Evolutionary conservation across 2,329 filamentous ascomycete genomes (phyloP).

Genomic region (Ophiognomonia clavigignenti-juglandacearum): DNA sequence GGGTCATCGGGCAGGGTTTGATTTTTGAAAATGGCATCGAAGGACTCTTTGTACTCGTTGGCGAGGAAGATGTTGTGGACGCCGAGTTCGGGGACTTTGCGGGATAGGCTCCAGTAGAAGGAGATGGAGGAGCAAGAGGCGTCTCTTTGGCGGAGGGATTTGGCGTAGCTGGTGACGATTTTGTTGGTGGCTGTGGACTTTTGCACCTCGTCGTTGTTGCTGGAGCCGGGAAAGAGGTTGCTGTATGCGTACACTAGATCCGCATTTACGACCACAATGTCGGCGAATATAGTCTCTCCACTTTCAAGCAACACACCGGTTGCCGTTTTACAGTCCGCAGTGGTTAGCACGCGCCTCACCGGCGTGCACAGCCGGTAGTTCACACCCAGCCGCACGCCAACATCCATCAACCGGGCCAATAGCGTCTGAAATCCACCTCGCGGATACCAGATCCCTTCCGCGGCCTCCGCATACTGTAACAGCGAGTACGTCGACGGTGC

Average conservation of each 20-base stretch:
- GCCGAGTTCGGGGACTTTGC: constrained; percentile 55
- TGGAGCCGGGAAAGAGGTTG: constrained; percentile 53
- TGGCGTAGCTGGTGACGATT: constrained; percentile 26
- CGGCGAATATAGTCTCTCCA: constrained; percentile 55
- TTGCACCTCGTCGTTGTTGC: neutral
- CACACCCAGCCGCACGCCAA: constrained; percentile 59
- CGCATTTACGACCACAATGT: constrained; percentile 66
- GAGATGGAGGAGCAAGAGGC: constrained; percentile 69
- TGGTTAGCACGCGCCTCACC: constrained; percentile 51
- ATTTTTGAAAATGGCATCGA: constrained; percentile 69
- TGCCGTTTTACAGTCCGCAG: constrained; percentile 44
- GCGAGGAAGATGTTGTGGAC: constrained; percentile 77
- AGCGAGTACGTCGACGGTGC: constrained; percentile 70
- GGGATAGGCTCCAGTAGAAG: constrained; percentile 68
- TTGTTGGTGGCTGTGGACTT: neutral
- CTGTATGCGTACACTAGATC: constrained; percentile 73
- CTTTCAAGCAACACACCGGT: constrained; percentile 55
- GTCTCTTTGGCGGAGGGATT: constrained; percentile 39
- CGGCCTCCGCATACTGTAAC: constrained; percentile 70
- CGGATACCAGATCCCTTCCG: constrained; percentile 74
- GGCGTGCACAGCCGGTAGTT: constrained; percentile 56
- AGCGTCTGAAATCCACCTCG: constrained; percentile 65
- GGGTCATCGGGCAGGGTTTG: constrained; percentile 63
- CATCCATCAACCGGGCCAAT: constrained; percentile 56
- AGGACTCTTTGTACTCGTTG: constrained; percentile 66